Percentiles rank a stretch among this genome's conserved stretches.
phyloP scores from a whole-genome alignment of 1,284 basidiomycete genomes.

The Chalciporus piperatoides region DNA sequence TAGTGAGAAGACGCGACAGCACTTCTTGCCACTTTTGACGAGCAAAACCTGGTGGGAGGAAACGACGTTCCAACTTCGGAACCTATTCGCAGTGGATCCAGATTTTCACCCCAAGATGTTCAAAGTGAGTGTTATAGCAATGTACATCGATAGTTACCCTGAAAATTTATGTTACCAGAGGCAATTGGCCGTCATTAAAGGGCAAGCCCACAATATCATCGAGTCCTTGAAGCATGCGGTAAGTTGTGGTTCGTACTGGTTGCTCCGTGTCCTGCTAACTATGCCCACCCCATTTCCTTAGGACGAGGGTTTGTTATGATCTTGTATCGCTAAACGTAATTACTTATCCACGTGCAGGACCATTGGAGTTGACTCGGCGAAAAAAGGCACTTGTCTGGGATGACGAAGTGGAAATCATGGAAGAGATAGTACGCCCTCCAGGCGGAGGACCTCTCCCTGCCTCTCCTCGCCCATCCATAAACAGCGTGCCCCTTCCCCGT shows the following conservation, averaged over 20 bases:
- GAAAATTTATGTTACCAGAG: conserved; percentile 42
- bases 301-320: conserved; percentile 32
- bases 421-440: conserved; percentile 40
- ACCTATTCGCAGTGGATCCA: conserved; percentile 76
- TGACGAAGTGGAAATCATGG: conserved; percentile 75
- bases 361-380: conserved; percentile 78
- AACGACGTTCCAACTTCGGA: conserved; percentile 73
- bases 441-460: conserved; percentile 39
- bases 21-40: conserved; percentile 79
- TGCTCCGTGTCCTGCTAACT: conserved; percentile 1
- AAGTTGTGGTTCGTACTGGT: conserved; percentile 16
- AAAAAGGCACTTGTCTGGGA: conserved; percentile 79
- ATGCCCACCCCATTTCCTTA: conserved; percentile 6
- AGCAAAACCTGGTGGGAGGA: conserved; percentile 89
- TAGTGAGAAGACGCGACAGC: conserved; percentile 74
- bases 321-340: conserved; percentile 48
- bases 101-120: conserved; percentile 89
- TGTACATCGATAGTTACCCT: conserved; percentile 1
- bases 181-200: conserved; percentile 88
- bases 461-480: conserved; percentile 59
- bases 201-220: conserved; percentile 88
- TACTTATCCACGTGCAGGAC: conserved; percentile 46
- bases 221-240: conserved; percentile 75
- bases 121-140: conserved; percentile 42
- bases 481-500: conserved; percentile 56